These are phyloP conservation scores for Penicillium manginii DNA, from an alignment of 495 filamentous ascomycete species.

Conservation along the genomic window DNA sequence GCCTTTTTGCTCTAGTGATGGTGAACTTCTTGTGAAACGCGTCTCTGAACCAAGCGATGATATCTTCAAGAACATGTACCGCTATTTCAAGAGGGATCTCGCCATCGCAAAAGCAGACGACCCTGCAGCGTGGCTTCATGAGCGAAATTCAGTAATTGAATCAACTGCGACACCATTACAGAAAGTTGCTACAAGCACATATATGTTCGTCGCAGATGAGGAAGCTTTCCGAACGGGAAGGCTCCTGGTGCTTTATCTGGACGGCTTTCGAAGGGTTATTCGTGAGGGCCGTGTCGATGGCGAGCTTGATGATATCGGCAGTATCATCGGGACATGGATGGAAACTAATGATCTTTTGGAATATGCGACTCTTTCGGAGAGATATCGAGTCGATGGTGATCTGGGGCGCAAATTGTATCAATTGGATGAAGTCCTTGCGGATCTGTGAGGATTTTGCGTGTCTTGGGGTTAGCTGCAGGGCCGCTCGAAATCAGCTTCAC, in stretches of 20 bases:
- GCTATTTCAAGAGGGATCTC: conserved; percentile 6
- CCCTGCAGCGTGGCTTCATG: background rate
- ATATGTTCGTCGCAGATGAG: conserved; percentile 11
- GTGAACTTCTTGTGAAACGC: background rate
- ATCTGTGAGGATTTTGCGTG: too few relatives aligned
- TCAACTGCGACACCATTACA: background rate
- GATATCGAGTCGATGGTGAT: conserved; percentile 13
- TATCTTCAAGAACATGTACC: background rate
- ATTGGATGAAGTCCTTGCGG: conserved; percentile 8
- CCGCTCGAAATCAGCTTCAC: too few relatives aligned
- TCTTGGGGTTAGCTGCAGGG: too few relatives aligned
- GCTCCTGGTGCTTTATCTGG: conserved; percentile 13
- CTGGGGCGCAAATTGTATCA: conserved; percentile 13
- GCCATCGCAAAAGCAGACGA: background rate
- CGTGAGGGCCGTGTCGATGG: conserved; percentile 12
- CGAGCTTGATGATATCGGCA: conserved; percentile 5
- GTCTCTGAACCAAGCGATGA: background rate
- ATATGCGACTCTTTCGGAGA: conserved; percentile 8
- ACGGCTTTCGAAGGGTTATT: conserved; percentile 11
- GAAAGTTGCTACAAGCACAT: conserved; percentile 6
- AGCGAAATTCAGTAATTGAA: conserved; percentile 6
- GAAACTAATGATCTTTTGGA: conserved; percentile 2
- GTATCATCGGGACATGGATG: conserved; percentile 10
- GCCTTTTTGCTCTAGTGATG: background rate
- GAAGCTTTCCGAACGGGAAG: conserved; percentile 12